Percentiles rank a stretch among this genome's conserved stretches.
phyloP scores from a whole-genome alignment of 768 basidiomycete genomes.

The Pilatotrama ljubarskyi region DNA sequence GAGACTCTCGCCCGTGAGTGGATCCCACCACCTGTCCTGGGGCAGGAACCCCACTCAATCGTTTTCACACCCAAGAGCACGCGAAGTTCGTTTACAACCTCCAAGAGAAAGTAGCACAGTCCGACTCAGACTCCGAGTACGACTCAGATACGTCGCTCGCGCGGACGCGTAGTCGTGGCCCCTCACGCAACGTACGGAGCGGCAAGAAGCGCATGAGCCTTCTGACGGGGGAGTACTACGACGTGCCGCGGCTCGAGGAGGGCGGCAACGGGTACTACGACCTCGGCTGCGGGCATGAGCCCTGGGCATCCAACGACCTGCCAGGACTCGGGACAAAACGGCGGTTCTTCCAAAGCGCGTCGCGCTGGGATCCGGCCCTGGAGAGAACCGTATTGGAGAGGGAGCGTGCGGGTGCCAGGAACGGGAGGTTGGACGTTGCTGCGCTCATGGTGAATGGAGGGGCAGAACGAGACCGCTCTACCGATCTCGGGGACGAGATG shows the following conservation, averaged over 20 bases:
- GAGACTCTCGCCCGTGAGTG: constrained; percentile 66
- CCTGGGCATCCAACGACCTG: constrained; percentile 4
- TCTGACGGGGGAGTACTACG: constrained; percentile 58
- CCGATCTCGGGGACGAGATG: constrained; percentile 14
- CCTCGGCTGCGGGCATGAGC: constrained; percentile 23
- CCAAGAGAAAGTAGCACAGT: constrained; percentile 28
- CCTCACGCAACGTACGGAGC: constrained; percentile 29
- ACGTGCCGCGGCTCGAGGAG: constrained; percentile 48
- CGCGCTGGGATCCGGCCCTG: constrained; percentile 36
- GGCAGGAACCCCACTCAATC: background rate
- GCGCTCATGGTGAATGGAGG: constrained; percentile 22
- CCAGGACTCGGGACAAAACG: constrained; percentile 30
- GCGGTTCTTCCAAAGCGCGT: constrained; percentile 58
- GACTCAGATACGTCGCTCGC: constrained; percentile 39
- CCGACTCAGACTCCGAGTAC: constrained; percentile 32
- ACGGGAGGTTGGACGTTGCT: constrained; percentile 6
- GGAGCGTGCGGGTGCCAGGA: constrained; percentile 13
- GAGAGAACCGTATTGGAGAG: constrained; percentile 18
- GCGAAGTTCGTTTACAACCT: constrained; percentile 55
- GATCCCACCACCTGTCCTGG: background rate
- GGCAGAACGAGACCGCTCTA: constrained; percentile 16
- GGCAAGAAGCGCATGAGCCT: constrained; percentile 67
- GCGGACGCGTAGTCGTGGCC: constrained; percentile 5
- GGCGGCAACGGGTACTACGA: constrained; percentile 39
- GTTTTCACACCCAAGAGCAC: constrained; percentile 50